A percentile compares a stretch with the other conserved stretches of the same genome.
These are phyloP conservation scores for Cyclaneusma minus DNA, from an alignment of 2,329 filamentous ascomycete species.

Conservation along the genomic window DNA sequence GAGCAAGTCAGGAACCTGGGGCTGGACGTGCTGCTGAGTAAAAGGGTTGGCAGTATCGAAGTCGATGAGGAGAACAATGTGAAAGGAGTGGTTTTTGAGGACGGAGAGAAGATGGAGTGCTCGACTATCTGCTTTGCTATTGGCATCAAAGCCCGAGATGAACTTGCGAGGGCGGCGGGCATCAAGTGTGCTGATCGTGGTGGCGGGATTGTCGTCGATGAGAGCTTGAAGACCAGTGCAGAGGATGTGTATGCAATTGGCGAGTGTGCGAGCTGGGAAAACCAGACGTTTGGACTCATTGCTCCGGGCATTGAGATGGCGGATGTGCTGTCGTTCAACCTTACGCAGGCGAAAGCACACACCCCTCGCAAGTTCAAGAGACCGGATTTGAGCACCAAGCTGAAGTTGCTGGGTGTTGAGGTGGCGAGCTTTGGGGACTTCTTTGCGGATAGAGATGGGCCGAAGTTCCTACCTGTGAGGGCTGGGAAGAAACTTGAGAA, in stretches of 20 bases:
- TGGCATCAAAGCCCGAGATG: conserved; percentile 67
- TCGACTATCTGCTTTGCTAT: conserved; percentile 82
- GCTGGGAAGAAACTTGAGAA: conserved; percentile 26
- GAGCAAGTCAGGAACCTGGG: conserved; percentile 69
- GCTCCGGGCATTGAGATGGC: conserved; percentile 88
- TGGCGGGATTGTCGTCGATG: conserved; percentile 59
- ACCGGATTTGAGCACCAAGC: conserved; percentile 79
- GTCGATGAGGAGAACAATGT: conserved; percentile 53
- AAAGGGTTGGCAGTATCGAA: conserved; percentile 57
- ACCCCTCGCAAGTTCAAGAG: conserved; percentile 56
- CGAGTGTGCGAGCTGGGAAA: conserved; percentile 82
- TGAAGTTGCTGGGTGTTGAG: conserved; percentile 80
- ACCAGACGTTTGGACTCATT: conserved; percentile 77
- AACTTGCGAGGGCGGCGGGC: conserved; percentile 53
- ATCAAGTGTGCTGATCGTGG: conserved; percentile 59
- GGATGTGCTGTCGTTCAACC: conserved; percentile 78
- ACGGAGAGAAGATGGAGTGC: conserved; percentile 63
- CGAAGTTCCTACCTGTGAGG: conserved; percentile 53
- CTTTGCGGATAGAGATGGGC: conserved; percentile 77
- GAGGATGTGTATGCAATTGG: conserved; percentile 73
- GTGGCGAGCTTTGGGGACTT: conserved; percentile 91
- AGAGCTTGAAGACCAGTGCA: conserved; percentile 52
- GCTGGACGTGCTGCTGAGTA: conserved; percentile 65
- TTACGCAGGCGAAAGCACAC: conserved; percentile 68
- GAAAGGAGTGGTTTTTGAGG: conserved; percentile 62